Evolutionary conservation across 1,284 basidiomycete genomes (phyloP), one percentile per base, ranked within the genome.

Genomic region (Melampsora americana): DNA sequence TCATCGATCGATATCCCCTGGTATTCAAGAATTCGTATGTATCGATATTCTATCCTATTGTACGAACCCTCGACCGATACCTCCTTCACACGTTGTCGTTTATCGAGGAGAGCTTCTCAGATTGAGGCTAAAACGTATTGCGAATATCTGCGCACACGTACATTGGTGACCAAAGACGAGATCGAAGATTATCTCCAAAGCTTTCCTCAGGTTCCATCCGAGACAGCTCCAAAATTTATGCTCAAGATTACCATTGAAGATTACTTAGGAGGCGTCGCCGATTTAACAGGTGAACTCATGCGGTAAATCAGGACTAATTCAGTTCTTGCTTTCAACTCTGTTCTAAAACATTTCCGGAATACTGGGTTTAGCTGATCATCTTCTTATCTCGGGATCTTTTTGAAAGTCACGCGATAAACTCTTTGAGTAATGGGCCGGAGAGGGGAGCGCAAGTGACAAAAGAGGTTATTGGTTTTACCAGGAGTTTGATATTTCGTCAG

Each of bases 281-380:
- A 99, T 83, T 85, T 99, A 44, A 96, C 93, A 0, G 95, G 95
- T 59, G 95, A 98, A 83, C 87, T 95, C n/a, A 98, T 98, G 95
- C 88, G 95, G 48, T 91, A 90, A 78, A 93, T 93, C 4, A 96
- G 28, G 28, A 26, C n/a, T 23, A n/a, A 5, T 18, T 56, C 12
- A 5, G 35, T 35, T 35, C 35, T 35, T 35, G 35, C 11, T 42
- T 42, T 42, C 6, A 42, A 7, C 39, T 42, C 39, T 42, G 39
- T 12, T 42, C 12, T 42, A 11, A 12, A 42, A 5, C 39, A 42
- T 42, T 42, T 11, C 39, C 6, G 39, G 6, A 42, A 42, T 42
- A 1, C 39, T 42, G 39, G 11, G 39, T 42, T 42, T 42, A 42
- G 11, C 5, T 42, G 39, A 42, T 42, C 39, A 12, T 42, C 39